These are phyloP conservation scores for Paramecium primaurelia DNA, from an alignment of 73 alveolate genomes.

Conservation along the genomic window DNA sequence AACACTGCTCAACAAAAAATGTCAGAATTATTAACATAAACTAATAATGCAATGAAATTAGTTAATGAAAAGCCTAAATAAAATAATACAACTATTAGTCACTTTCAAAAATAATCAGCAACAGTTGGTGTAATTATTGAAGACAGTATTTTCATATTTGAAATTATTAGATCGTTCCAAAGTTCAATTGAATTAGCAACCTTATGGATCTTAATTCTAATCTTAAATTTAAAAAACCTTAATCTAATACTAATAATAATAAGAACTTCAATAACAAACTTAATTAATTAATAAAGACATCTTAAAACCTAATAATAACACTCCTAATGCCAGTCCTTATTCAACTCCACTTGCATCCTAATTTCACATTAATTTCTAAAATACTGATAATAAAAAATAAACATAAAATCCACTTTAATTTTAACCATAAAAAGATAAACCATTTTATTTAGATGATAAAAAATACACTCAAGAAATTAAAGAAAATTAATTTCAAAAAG, in stretches of 20 bases:
- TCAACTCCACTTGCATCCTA: slow-evolving; percentile 10
- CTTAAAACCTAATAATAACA: slow-evolving; percentile 22
- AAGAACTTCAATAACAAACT: neutral
- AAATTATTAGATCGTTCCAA: neutral
- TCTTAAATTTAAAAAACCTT: neutral
- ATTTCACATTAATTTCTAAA: neutral
- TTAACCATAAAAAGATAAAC: neutral
- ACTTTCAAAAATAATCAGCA: neutral
- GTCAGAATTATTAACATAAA: neutral
- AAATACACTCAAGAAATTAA: neutral
- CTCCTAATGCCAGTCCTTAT: slow-evolving; percentile 48
- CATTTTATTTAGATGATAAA: neutral
- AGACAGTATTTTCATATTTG: neutral
- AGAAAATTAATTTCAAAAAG: slow-evolving; percentile 32
- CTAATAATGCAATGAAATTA: neutral
- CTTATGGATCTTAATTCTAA: neutral
- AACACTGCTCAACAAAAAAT: neutral
- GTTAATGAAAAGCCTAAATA: neutral
- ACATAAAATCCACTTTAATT: neutral
- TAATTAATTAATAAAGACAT: neutral
- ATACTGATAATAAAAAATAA: slow-evolving; percentile 15
- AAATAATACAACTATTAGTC: neutral
- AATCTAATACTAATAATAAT: neutral
- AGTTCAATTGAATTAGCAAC: neutral
- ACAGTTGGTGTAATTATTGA: neutral